A percentile compares a stretch with the other conserved stretches of the same genome.
Evolutionary conservation across 2,329 filamentous ascomycete genomes (phyloP).

Genomic region (Atkinsonella texensis): DNA sequence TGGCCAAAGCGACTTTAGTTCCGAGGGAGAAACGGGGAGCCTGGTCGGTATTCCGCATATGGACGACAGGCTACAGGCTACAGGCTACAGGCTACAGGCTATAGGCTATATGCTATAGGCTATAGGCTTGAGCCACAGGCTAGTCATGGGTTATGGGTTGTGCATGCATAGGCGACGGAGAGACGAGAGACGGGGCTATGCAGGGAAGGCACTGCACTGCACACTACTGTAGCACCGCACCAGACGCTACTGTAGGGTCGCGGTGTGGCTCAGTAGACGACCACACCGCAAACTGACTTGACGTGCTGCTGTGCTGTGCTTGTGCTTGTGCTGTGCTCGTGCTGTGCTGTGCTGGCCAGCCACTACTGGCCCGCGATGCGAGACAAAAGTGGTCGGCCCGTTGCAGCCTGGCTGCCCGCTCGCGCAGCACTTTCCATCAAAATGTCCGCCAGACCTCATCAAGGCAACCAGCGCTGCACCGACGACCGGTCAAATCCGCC

Average conservation of each 20-base stretch:
- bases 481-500: neutral
- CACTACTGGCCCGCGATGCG: neutral
- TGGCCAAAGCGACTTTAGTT: neutral
- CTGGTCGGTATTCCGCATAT: neutral
- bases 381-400: neutral
- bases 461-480: neutral
- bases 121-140: no score
- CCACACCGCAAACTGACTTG: no score
- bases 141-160: no score
- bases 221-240: no score
- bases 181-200: no score
- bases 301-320: no score
- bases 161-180: no score
- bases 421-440: neutral
- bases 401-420: neutral
- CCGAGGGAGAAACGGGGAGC: neutral
- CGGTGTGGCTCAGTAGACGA: no score
- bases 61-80: neutral
- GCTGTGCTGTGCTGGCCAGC: neutral
- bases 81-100: neutral
- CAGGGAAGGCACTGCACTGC: no score
- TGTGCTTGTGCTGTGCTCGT: no score
- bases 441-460: neutral
- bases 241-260: no score
- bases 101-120: no score